Evolutionary conservation across 257 asterid genomes (phyloP).

Genomic region (Salvia rosmarinus): DNA sequence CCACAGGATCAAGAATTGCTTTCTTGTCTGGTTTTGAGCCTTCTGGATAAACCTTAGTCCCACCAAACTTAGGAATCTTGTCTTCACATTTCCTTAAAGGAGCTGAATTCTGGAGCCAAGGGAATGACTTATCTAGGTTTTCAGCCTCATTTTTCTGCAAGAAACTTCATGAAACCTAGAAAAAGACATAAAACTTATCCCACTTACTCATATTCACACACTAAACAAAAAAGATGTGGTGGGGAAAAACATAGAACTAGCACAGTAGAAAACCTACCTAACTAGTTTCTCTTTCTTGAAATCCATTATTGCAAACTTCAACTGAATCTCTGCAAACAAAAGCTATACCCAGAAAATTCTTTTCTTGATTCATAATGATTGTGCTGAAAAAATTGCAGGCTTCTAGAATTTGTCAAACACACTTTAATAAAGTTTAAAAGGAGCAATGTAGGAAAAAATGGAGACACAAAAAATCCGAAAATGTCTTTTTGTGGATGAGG

Average conservation of each 20-base stretch:
- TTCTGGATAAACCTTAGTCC: conserved; percentile 68
- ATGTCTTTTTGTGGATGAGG: conserved; percentile 33
- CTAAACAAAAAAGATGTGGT: background rate
- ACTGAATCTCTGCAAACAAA: conserved; percentile 9
- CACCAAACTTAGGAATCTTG: conserved; percentile 55
- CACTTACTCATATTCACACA: conserved; percentile 10
- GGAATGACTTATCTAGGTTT: conserved; percentile 45
- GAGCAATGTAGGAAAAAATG: conserved; percentile 6
- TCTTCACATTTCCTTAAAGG: conserved; percentile 53
- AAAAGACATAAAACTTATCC: conserved; percentile 1
- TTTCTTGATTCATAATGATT: conserved; percentile 28
- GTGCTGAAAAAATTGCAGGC: conserved; percentile 1
- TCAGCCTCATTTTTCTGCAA: conserved; percentile 55
- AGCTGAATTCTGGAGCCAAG: conserved; percentile 43
- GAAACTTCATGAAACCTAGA: conserved; percentile 62
- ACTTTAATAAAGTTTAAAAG: background rate
- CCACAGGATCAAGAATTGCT: conserved; percentile 77
- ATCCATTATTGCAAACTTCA: conserved; percentile 47
- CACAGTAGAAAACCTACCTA: conserved; percentile 46
- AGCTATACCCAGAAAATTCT: conserved; percentile 9
- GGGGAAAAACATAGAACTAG: background rate
- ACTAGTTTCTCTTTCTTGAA: conserved; percentile 59
- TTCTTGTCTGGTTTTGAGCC: conserved; percentile 52
- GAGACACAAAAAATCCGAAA: conserved; percentile 29
- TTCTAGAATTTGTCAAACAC: conserved; percentile 27